A percentile compares a stretch with the other conserved stretches of the same genome.
Evolutionary conservation across 345 rosid species (phyloP).

Genomic region (Ricinus communis): DNA sequence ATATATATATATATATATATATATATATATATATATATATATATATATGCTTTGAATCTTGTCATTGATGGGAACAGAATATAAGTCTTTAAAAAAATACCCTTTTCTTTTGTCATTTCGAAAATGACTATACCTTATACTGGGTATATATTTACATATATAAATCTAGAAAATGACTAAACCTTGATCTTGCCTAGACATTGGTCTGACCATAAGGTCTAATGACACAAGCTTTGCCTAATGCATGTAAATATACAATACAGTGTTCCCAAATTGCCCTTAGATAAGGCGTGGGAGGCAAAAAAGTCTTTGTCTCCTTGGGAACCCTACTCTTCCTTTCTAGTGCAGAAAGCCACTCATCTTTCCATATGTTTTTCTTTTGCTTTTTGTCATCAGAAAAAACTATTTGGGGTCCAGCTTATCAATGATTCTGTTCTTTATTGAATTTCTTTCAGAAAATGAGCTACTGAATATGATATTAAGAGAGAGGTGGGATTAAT

Average conservation of each 20-base stretch:
- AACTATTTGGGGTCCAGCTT: conserved; percentile 22
- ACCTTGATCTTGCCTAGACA: conserved; percentile 30
- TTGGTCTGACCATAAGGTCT: conserved; percentile 39
- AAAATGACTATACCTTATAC: conserved; percentile 35
- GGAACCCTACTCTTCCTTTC: conserved; percentile 26
- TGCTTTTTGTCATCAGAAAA: conserved; percentile 38
- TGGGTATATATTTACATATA: too few relatives aligned
- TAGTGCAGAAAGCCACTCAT: conserved; percentile 38
- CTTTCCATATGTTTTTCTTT: conserved; percentile 33
- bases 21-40: too few relatives aligned
- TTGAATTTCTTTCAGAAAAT: too few relatives aligned
- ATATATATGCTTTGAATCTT: not conserved
- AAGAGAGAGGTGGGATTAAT: too few relatives aligned
- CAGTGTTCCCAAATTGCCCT: conserved; percentile 26
- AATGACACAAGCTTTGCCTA: conserved; percentile 22
- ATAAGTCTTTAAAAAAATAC: not conserved
- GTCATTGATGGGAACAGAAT: not conserved
- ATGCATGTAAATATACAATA: not conserved
- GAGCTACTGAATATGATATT: too few relatives aligned
- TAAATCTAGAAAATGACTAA: conserved; percentile 35
- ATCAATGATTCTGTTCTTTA: conserved; percentile 5
- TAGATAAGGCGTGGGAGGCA: conserved; percentile 38
- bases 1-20: too few relatives aligned
- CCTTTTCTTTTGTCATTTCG: conserved; percentile 11
- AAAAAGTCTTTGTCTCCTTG: conserved; percentile 20